Base-by-base conservation (phyloP, 2,329 filamentous ascomycete genomes). In the Zasmidium citrigriseum region DNA sequence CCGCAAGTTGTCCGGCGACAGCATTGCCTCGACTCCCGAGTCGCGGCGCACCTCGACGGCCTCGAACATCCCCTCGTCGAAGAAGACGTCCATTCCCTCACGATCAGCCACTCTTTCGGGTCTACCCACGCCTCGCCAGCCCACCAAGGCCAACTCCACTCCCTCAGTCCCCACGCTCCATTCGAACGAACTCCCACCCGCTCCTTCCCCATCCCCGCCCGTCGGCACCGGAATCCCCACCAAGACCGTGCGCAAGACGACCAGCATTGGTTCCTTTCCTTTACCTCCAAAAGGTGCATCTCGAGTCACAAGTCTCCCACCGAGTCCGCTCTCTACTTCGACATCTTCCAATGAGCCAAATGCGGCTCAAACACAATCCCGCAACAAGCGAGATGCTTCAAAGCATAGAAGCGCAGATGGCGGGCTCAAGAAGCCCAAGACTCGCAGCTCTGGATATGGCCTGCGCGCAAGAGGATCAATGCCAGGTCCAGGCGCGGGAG, bases 181-280 rank as follows among this genome's bases (percentile, higher is more conserved):
- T 41, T 77, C 77, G 12, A 68, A 69, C 41, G 67, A 73, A 24
- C 79, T 84, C 3, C 44, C 55, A 25, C 56, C 58, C 11, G 49
- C 50, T 7, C 58, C 59, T 22, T 52, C 59, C n/a, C 56, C 57
- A 12, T 60, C 60, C 21, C 57, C 60, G n/a, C 44, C 59, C 1
- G 54, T 55, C 47, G 49, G 53, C 51, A 48, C 54, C 29, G 62
- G 53, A 12, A 41, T 64, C n/a, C 64, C 64, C 23, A n/a, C n/a
- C 5, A 93, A 88, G 74, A 86, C 87, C 1, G 76, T 97, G 55
- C 86, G 92, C 62, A 96, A 96, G 76, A 90, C 90, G 1, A 89
- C 96, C 69, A 97, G 93, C 80, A 96, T 97, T 70, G 93, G 93
- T 71, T 88, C 91, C 1, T 97, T 98, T 70, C 93, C 93, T 25